A percentile compares a stretch with the other conserved stretches of the same genome.
phyloP scores from a whole-genome alignment of 495 filamentous ascomycete genomes.

The Jackrogersella multiformis region DNA sequence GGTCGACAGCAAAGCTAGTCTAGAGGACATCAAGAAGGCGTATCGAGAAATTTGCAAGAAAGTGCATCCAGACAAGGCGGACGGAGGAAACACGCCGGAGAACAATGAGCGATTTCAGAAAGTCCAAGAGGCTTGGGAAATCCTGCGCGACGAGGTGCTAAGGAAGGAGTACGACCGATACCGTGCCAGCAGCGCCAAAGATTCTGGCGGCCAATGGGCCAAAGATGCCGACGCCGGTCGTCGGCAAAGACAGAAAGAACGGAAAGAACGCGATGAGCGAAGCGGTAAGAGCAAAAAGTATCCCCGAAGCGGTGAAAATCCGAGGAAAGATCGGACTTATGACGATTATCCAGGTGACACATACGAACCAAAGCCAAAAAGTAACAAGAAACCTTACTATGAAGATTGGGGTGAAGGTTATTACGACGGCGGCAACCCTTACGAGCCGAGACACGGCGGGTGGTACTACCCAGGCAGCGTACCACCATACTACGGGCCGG shows the following conservation, averaged over 20 bases:
- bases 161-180: conserved; percentile 26
- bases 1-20: conserved; percentile 17
- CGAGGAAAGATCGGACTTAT: neutral
- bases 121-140: conserved; percentile 31
- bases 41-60: conserved; percentile 23
- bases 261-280: neutral
- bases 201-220: neutral
- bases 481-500: neutral
- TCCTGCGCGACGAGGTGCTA: conserved; percentile 22
- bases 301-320: neutral
- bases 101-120: conserved; percentile 21
- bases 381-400: conserved; percentile 9
- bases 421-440: neutral
- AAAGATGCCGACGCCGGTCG: neutral
- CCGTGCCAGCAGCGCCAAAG: conserved; percentile 9
- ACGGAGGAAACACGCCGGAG: conserved; percentile 26
- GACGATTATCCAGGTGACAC: neutral
- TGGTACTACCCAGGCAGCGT: neutral
- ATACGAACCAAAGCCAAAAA: conserved; percentile 14
- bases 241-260: conserved; percentile 7
- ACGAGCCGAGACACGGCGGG: neutral
- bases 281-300: neutral
- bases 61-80: conserved; percentile 33
- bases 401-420: conserved; percentile 15
- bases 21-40: conserved; percentile 34